Percentiles rank a stretch among this genome's conserved stretches.
phyloP scores from a whole-genome alignment of 1,139 yeast species.

The Nakaseomyces uthaithaninus region DNA sequence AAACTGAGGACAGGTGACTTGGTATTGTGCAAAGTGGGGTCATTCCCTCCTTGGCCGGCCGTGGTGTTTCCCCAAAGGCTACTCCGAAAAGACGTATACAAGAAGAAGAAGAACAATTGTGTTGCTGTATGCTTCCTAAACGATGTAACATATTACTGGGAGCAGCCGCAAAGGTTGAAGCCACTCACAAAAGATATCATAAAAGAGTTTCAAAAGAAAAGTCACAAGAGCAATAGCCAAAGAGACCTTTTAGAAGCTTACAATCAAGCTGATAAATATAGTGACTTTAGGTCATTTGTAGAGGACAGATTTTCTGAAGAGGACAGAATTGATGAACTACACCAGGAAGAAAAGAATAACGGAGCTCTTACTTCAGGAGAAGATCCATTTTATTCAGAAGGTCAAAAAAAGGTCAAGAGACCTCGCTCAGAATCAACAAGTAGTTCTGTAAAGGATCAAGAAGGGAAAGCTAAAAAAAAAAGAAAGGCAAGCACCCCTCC shows the following conservation, averaged over 20 bases:
- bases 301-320: slow-evolving; percentile 23
- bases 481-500: neutral
- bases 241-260: slow-evolving; percentile 27
- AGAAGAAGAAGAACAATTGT: slow-evolving; percentile 22
- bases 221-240: slow-evolving; percentile 14
- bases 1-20: slow-evolving; percentile 30
- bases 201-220: slow-evolving; percentile 16
- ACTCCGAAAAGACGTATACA: slow-evolving; percentile 28
- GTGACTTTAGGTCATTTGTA: slow-evolving; percentile 22
- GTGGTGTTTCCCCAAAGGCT: slow-evolving; percentile 32
- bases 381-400: slow-evolving; percentile 24
- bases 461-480: neutral
- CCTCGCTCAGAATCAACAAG: neutral
- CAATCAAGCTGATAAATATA: slow-evolving; percentile 25
- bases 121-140: slow-evolving; percentile 33
- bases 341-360: slow-evolving; percentile 13
- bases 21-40: slow-evolving; percentile 33
- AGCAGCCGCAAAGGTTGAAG: slow-evolving; percentile 24
- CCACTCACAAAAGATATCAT: slow-evolving; percentile 18
- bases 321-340: slow-evolving; percentile 21
- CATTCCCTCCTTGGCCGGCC: slow-evolving; percentile 36
- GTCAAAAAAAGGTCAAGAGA: slow-evolving; percentile 7
- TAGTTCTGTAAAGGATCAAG: neutral
- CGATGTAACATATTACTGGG: slow-evolving; percentile 34
- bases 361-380: slow-evolving; percentile 22